A percentile compares a stretch with the other conserved stretches of the same genome.
These are phyloP conservation scores for Lichtheimia corymbifera DNA, from an alignment of 371 early-diverging fungal species.

Conservation along the genomic window DNA sequence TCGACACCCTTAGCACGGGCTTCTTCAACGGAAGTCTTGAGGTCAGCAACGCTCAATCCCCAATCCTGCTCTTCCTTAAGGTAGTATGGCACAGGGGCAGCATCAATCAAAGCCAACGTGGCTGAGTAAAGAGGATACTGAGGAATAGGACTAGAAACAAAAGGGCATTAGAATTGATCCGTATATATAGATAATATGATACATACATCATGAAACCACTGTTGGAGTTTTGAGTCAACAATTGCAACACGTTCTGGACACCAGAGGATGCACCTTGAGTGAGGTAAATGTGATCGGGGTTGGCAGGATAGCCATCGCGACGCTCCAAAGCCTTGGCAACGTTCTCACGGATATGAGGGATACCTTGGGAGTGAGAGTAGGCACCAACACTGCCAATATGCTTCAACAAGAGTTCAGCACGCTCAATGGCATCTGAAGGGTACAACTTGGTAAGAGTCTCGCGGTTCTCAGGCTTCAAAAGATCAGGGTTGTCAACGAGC, in stretches of 20 bases:
- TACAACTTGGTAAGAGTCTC: slow-evolving; percentile 61
- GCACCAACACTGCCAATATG: slow-evolving; percentile 84
- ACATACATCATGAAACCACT: slow-evolving; percentile 90
- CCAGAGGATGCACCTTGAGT: slow-evolving; percentile 90
- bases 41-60: slow-evolving; percentile 72
- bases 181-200: neutral
- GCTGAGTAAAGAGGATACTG: slow-evolving; percentile 99
- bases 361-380: slow-evolving; percentile 94
- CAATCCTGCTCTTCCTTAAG: slow-evolving; percentile 86
- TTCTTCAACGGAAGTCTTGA: slow-evolving; percentile 61
- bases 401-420: slow-evolving; percentile 73
- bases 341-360: slow-evolving; percentile 77
- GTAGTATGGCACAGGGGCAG: slow-evolving; percentile 88
- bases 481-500: slow-evolving; percentile 76
- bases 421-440: slow-evolving; percentile 82
- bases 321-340: slow-evolving; percentile 85
- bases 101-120: slow-evolving; percentile 81
- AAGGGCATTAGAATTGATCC: neutral
- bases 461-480: slow-evolving; percentile 63
- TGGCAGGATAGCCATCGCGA: slow-evolving; percentile 86
- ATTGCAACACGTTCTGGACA: slow-evolving; percentile 85
- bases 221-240: slow-evolving; percentile 72
- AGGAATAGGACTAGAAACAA: slow-evolving; percentile 77
- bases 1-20: slow-evolving; percentile 78
- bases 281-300: slow-evolving; percentile 86